These are phyloP conservation scores for Ramalina intermedia DNA, from an alignment of 495 filamentous ascomycete species.

Conservation along the genomic window DNA sequence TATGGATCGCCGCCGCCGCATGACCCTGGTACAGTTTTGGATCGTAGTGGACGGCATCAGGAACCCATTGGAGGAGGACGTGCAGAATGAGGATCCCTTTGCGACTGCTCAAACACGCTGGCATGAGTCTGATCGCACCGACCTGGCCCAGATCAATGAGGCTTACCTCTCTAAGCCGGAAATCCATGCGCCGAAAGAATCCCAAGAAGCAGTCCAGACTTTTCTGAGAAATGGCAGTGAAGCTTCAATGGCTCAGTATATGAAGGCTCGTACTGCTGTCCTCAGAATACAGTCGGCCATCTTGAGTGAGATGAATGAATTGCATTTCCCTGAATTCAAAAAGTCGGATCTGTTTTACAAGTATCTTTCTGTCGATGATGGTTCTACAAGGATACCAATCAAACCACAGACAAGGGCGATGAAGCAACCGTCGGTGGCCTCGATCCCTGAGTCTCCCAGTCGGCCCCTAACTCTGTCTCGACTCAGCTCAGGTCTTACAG, in stretches of 20 bases:
- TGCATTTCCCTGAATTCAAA: conserved; percentile 73
- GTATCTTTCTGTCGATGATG: conserved; percentile 79
- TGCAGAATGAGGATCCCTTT: conserved; percentile 49
- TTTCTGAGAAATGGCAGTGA: conserved; percentile 65
- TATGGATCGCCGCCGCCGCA: conserved; percentile 82
- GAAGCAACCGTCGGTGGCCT: conserved; percentile 11
- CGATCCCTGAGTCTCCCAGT: conserved; percentile 16
- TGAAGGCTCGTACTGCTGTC: conserved; percentile 66
- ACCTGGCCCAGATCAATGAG: conserved; percentile 80
- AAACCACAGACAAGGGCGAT: conserved; percentile 18
- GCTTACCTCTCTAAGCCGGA: conserved; percentile 74
- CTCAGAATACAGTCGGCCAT: conserved; percentile 69
- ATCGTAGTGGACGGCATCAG: conserved; percentile 94
- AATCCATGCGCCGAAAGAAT: conserved; percentile 56
- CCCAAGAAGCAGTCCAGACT: conserved; percentile 50
- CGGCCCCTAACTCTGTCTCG: conserved; percentile 29
- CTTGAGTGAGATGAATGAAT: conserved; percentile 66
- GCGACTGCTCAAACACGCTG: conserved; percentile 51
- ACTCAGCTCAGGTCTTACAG: conserved; percentile 22
- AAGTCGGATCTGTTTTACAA: conserved; percentile 91
- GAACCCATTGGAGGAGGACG: conserved; percentile 88
- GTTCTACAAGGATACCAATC: conserved; percentile 31
- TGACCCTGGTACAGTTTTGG: conserved; percentile 94
- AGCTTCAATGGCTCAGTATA: conserved; percentile 69
- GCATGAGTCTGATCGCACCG: conserved; percentile 72